phyloP scores from a whole-genome alignment of 768 basidiomycete genomes.

The Royoungia palumana region DNA sequence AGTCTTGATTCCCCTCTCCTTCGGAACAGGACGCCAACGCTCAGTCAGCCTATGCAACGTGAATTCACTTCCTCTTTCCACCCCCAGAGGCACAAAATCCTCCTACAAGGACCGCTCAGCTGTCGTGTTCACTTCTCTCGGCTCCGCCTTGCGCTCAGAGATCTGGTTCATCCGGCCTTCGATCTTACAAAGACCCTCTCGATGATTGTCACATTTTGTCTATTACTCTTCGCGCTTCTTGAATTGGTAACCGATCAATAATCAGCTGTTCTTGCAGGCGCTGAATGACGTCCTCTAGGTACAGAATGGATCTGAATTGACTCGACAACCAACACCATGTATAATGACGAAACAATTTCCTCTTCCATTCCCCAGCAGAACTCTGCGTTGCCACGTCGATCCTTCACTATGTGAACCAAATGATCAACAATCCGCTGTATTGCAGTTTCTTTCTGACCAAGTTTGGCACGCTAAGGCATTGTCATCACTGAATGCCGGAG shows the following conservation, averaged over 20 bases:
- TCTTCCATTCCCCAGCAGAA: slow-evolving; percentile 6
- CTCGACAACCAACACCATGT: slow-evolving; percentile 2
- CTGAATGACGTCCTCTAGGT: slow-evolving; percentile 16
- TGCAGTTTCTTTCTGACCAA: slow-evolving; percentile 29
- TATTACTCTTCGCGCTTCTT: slow-evolving; percentile 22
- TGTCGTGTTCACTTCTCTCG: not conserved
- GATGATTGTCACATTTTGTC: slow-evolving; percentile 16
- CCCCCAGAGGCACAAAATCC: not conserved
- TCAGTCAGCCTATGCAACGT: not conserved
- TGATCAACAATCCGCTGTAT: slow-evolving; percentile 17
- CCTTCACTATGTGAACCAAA: slow-evolving; percentile 7
- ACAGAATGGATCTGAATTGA: slow-evolving; percentile 6
- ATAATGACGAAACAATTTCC: slow-evolving; percentile 6
- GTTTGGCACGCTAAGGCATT: slow-evolving; percentile 27
- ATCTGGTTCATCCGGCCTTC: not conserved
- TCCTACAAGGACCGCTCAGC: not conserved
- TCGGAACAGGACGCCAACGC: slow-evolving; percentile 9
- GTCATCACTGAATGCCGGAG: slow-evolving; percentile 17
- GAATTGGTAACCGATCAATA: slow-evolving; percentile 17
- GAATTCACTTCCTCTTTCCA: not conserved
- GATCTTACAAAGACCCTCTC: slow-evolving; percentile 16
- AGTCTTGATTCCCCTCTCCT: slow-evolving; percentile 11
- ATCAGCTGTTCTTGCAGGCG: not conserved
- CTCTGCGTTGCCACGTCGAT: slow-evolving; percentile 2
- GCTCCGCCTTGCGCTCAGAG: slow-evolving; percentile 2